Evolutionary conservation across 2,329 filamentous ascomycete species (phyloP).

Genomic region (Alternaria arbusti): DNA sequence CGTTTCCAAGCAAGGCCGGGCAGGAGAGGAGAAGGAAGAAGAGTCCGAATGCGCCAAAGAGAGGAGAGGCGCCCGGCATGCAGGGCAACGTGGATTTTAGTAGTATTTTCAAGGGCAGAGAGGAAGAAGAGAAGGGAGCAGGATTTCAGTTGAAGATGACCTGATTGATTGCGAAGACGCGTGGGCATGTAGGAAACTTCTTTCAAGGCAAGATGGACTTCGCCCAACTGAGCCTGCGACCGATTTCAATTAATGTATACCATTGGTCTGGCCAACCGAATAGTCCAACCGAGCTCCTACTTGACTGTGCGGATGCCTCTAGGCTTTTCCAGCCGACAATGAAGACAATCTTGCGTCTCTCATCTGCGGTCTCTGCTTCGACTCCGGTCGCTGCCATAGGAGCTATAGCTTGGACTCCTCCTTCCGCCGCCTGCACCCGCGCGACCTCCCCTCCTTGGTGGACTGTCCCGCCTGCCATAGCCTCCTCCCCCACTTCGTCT

Average conservation of each 20-base stretch:
- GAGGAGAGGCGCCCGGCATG: constrained; percentile 66
- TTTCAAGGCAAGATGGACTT: background rate
- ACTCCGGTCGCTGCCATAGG: constrained; percentile 64
- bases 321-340: background rate
- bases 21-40: constrained; percentile 79
- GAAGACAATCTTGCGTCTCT: background rate
- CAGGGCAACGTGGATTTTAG: constrained; percentile 56
- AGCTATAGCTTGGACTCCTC: constrained; percentile 68
- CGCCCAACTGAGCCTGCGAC: background rate
- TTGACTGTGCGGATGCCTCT: background rate
- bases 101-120: constrained; percentile 56
- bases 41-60: constrained; percentile 81
- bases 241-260: background rate
- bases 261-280: background rate
- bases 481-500: constrained; percentile 28
- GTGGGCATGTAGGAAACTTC: background rate
- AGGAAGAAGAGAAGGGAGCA: constrained; percentile 56
- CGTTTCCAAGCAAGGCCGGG: constrained; percentile 93
- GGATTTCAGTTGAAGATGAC: constrained; percentile 53
- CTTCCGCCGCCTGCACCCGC: constrained; percentile 44
- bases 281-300: background rate
- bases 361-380: constrained; percentile 47
- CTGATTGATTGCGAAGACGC: constrained; percentile 9
- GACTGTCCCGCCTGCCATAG: constrained; percentile 18
- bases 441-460: constrained; percentile 22